Evolutionary conservation across 176 grass and related monocot genomes (phyloP), one percentile per base, ranked within the genome.

Genomic region (Chrysopogon serrulatus): DNA sequence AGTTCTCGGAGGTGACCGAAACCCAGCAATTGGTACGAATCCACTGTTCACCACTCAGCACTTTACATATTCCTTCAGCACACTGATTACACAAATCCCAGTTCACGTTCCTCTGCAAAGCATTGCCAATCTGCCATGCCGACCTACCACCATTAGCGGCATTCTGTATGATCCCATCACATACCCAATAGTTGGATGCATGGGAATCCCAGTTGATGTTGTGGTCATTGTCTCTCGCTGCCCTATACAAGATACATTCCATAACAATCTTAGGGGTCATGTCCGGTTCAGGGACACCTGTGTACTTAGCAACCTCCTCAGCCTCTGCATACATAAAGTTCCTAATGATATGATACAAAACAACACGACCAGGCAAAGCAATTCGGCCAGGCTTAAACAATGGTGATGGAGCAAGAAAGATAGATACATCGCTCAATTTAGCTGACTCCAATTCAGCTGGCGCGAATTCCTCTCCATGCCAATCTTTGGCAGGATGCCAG

Each of bases 51-150:
- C 16, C 16, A 30, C 3, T 4, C 0, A 74, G 17, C 18, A 11
- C 0, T 10, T 35, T 2, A 51, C 0, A 0, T 0, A 73, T 32
- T 0, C 0, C 0, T 1, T 5, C 16, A 3, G 17, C 4, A 0
- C 0, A 3, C 4, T 0, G 0, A 4, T 18, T 0, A 5, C 5
- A 0, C 10, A 33, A 71, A 60, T 23, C 36, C 11, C 45, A 47
- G 8, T 7, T 1, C 51, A 79, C 14, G 39, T 16, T 71, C 1
- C 5, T 71, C 0, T 48, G 28, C 53, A 67, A 5, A 34, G 37
- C 39, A 23, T 42, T 28, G 0, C 14, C 51, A 16, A 76, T 7
- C 16, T 30, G 53, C 82, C 82, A 84, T 54, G 82, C 17, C 5
- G 32, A 49, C 35, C 0, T 65, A 65, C 63, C 8, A 6, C 5